These are phyloP conservation scores for Medicago lupulina DNA, from an alignment of 306 rosid species.

Conservation along the genomic window DNA sequence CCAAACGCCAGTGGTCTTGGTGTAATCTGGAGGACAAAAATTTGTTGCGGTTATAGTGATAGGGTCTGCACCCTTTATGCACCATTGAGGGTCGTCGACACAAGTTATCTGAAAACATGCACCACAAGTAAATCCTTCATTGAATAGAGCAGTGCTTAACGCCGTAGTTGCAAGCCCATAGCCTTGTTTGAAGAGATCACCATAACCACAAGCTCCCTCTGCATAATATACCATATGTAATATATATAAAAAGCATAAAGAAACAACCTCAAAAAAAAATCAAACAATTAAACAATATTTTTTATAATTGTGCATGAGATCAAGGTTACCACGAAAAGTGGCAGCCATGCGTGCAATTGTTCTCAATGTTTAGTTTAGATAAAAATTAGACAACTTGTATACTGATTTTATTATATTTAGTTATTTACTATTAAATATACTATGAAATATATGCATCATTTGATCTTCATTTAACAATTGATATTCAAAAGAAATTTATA, in stretches of 20 bases:
- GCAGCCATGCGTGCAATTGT: not conserved
- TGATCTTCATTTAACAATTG: not conserved
- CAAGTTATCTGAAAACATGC: slow-evolving; percentile 69
- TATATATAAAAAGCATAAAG: not conserved
- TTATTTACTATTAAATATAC: no score
- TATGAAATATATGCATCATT: no score
- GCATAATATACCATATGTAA: not conserved
- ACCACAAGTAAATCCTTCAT: slow-evolving; percentile 61
- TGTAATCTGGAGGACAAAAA: slow-evolving; percentile 65
- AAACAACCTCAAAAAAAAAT: no score
- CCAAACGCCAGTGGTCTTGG: slow-evolving; percentile 47
- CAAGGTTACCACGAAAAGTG: no score
- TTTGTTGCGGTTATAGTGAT: slow-evolving; percentile 68
- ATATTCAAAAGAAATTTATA: no score
- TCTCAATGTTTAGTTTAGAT: no score
- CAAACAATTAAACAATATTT: no score
- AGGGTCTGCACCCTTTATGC: slow-evolving; percentile 46
- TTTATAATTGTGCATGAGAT: no score
- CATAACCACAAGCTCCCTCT: slow-evolving; percentile 91
- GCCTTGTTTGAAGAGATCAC: slow-evolving; percentile 67
- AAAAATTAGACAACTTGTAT: no score
- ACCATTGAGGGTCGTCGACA: slow-evolving; percentile 55
- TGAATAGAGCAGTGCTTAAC: slow-evolving; percentile 63
- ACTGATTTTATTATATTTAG: no score
- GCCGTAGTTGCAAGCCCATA: slow-evolving; percentile 74